Conservation (phyloP, 2,329 filamentous ascomycete species). For the Exserohilum rostratum region DNA sequence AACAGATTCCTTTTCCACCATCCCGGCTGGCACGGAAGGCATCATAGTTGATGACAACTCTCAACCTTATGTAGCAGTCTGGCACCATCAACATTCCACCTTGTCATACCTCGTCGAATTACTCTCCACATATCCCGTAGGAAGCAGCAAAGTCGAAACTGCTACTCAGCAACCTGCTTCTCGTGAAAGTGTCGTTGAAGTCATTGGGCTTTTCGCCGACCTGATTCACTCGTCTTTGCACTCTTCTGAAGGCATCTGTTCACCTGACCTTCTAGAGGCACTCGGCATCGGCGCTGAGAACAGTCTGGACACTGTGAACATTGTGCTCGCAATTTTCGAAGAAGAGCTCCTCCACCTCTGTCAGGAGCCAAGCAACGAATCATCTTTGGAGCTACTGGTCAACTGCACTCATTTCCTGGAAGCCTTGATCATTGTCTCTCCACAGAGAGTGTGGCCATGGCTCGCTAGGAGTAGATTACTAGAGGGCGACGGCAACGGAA, state of each 20-base stretch:
- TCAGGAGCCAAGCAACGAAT: slow-evolving; percentile 63
- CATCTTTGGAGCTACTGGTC: slow-evolving; percentile 69
- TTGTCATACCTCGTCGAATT: slow-evolving; percentile 79
- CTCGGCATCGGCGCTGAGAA: slow-evolving; percentile 52
- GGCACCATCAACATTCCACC: slow-evolving; percentile 77
- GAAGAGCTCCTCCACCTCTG: slow-evolving; percentile 60
- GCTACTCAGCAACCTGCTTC: slow-evolving; percentile 56
- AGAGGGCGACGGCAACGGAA: slow-evolving; percentile 75
- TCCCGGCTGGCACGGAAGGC: slow-evolving; percentile 70
- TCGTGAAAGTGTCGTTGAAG: slow-evolving; percentile 71
- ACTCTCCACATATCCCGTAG: slow-evolving; percentile 69
- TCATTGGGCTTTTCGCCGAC: slow-evolving; percentile 74
- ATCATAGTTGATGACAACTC: slow-evolving; percentile 74
- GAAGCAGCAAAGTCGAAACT: slow-evolving; percentile 58
- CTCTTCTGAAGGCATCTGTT: slow-evolving; percentile 34
- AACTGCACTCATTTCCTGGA: slow-evolving; percentile 82
- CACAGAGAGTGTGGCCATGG: slow-evolving; percentile 88
- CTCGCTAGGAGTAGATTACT: slow-evolving; percentile 81
- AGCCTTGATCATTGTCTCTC: slow-evolving; percentile 72
- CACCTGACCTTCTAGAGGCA: slow-evolving; percentile 37
- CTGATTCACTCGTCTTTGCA: slow-evolving; percentile 60
- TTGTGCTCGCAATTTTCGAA: slow-evolving; percentile 87
- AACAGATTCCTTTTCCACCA: slow-evolving; percentile 58
- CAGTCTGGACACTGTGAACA: slow-evolving; percentile 74
- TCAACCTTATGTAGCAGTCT: slow-evolving; percentile 75